Evolutionary conservation across 495 filamentous ascomycete genomes (phyloP).

Genomic region (Haplographium delicatum): DNA sequence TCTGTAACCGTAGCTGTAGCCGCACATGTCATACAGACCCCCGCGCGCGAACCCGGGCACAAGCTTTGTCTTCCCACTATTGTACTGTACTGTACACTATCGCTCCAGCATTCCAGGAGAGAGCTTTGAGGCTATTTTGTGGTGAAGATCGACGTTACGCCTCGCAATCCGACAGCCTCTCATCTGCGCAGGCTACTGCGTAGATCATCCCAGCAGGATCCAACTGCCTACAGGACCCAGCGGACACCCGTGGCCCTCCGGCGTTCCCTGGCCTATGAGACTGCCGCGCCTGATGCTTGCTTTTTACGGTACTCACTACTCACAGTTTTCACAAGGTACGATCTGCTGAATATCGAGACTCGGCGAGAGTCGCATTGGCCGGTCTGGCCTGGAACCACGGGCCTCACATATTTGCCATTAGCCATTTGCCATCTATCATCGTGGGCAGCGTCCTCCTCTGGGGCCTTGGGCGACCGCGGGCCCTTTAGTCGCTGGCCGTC

Average conservation of each 20-base stretch:
- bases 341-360: no score
- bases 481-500: no score
- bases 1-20: no score
- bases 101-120: background rate
- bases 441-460: no score
- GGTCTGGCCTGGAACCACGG: no score
- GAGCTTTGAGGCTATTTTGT: background rate
- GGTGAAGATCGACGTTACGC: background rate
- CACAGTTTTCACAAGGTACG: background rate
- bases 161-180: background rate
- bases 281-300: slow-evolving; percentile 10
- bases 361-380: background rate
- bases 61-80: background rate
- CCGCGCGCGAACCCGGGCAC: no score
- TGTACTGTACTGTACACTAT: background rate
- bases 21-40: no score
- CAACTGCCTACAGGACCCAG: background rate
- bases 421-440: no score
- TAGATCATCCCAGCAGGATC: background rate
- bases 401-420: no score
- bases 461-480: no score
- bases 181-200: no score
- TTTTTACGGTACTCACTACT: background rate
- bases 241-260: background rate
- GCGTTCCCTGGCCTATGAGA: slow-evolving; percentile 7